Base-by-base conservation (phyloP, 106 monocot species). In the Dendrobium officinale region DNA sequence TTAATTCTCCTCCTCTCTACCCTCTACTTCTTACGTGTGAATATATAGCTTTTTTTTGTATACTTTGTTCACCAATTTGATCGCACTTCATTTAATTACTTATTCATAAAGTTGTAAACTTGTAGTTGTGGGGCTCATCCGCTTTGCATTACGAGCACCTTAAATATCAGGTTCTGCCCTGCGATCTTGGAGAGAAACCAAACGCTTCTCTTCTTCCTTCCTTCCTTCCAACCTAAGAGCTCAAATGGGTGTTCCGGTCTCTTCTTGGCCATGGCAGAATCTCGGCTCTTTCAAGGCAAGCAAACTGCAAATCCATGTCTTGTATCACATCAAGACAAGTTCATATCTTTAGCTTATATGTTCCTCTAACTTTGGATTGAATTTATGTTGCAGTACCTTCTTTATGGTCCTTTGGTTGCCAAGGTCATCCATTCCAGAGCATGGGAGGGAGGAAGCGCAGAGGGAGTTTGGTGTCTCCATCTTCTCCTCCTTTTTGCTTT, bases 361-460 rank as follows among this genome's bases (percentile, higher is more conserved):
- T n/a, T 55, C 9, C 68, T 76, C 10, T 43, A 15, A 29, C 42
- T 74, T 74, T 24, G 43, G 18, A 77, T 37, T 68, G 45, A 40
- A 7, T 37, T 78, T 55, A 77, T 47, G 41, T 70, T 85, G 88
- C 88, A 97, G 97, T 97, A 97, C 77, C 55, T 94, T 4, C 77
- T 97, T 19, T 97, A 92, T 70, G 94, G 85, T 0, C 97, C 97
- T 27, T 81, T 97, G 6, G 76, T 92, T 41, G 94, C 86, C 15
- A 89, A 94, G 80, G 86, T 81, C 2, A 64, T 90, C 4, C 37
- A 85, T 31, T 79, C 92, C 29, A 85, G 64, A 86, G 66, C 89
- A 79, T 92, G 88, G 88, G 87, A 85, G 55, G 80, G 29, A 76
- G 76, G 5, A 42, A 26, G 17, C 5, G 41, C 9, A 40, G 76